Evolutionary conservation across 805 yeast species (phyloP).

Genomic region (Yamadazyma ubonensis): DNA sequence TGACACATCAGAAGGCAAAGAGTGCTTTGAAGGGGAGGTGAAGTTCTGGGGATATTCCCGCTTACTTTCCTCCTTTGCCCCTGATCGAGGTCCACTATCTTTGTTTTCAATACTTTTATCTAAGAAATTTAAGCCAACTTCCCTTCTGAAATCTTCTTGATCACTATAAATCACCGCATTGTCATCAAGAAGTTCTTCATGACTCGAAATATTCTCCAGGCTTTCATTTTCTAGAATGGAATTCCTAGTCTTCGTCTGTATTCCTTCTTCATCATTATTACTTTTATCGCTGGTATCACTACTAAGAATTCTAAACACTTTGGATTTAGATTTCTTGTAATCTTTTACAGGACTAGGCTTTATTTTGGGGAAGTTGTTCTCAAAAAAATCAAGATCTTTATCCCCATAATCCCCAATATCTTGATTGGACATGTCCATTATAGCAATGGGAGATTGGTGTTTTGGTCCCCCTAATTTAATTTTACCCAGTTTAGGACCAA

Average conservation of each 20-base stretch:
- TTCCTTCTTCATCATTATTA: background rate
- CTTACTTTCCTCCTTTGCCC: background rate
- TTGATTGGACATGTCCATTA: conserved; percentile 28
- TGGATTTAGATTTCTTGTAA: conserved; percentile 7
- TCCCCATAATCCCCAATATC: conserved; percentile 39
- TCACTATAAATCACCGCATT: conserved; percentile 1
- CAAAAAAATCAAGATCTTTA: conserved; percentile 27
- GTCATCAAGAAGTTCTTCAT: background rate
- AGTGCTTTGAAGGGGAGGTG: too few relatives aligned
- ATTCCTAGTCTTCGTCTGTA: conserved; percentile 2
- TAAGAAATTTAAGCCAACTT: background rate
- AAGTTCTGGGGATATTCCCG: conserved; percentile 10
- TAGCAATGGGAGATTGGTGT: conserved; percentile 15
- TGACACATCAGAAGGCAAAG: conserved; percentile 20
- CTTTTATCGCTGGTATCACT: background rate
- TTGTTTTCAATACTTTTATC: too few relatives aligned
- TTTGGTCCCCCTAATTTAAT: conserved; percentile 16
- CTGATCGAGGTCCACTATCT: too few relatives aligned
- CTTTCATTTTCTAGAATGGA: conserved; percentile 6
- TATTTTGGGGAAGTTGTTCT: conserved; percentile 9
- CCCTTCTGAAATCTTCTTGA: background rate
- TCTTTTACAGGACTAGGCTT: conserved; percentile 8
- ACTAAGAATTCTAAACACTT: conserved; percentile 7
- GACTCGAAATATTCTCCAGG: background rate
- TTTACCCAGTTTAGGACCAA: conserved; percentile 25